Evolutionary conservation across 345 rosid species (phyloP), one percentile per base, ranked within the genome.

Genomic region (Erucastrum elatum): DNA sequence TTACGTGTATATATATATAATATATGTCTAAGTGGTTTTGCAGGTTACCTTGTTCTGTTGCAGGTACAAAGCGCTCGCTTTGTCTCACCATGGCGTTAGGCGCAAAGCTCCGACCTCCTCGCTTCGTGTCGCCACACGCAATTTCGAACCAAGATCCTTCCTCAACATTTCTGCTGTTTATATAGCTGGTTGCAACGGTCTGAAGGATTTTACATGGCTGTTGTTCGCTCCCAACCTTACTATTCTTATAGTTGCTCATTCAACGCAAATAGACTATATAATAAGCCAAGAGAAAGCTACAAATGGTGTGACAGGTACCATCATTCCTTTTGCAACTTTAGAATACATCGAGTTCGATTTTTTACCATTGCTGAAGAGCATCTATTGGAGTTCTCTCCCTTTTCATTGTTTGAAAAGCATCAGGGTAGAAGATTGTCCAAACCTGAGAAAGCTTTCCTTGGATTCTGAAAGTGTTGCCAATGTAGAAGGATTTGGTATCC

Each of bases 171-270:
- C 27, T 7, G 5, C 10, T 6, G 27, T 55, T 1, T 2, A 0
- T 6, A 55, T 55, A 55, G 6, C 0, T 2, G 0, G 7, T 1
- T 74, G 78, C 9, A 1, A 72, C 3, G 29, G 49, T 33, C 46
- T 74, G 0, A 74, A 37, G 70, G 82, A 80, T 39, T 61, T 74
- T 59, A 74, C 79, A 2, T 79, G 82, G 82, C 41, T 80, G 5
- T 15, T 80, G 74, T 63, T 46, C 11, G 75, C 79, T 34, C 75
- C 66, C 0, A 80, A 74, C 64, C 79, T 79, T 4, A 66, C 72
- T 10, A 4, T 3, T 11, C 53, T 44, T 9, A 15, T 21, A 15
- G 64, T 79, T 1, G 4, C 2, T 8, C 33, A 15, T 17, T 67
- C 46, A 25, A 4, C 8, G 9, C 26, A 66, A 30, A 15, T 72